Evolutionary conservation across 768 basidiomycete species (phyloP).

Genomic region (Podaxis sp.): DNA sequence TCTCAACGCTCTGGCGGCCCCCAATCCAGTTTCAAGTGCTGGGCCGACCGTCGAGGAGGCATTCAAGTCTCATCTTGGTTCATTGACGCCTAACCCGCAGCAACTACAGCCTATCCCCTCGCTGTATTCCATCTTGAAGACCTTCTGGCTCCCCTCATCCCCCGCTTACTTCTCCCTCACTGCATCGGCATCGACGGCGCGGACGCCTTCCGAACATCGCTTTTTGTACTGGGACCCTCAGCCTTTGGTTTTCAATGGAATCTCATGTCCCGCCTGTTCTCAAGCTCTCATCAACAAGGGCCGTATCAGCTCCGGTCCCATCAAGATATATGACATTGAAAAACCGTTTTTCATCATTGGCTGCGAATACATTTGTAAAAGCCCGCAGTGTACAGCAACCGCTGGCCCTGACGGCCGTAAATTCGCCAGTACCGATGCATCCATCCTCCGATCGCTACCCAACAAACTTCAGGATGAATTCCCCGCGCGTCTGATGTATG

Average conservation of each 20-base stretch:
- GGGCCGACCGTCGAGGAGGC: slow-evolving; percentile 73
- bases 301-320: slow-evolving; percentile 68
- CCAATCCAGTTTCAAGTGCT: slow-evolving; percentile 57
- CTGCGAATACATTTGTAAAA: slow-evolving; percentile 75
- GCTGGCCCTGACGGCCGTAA: slow-evolving; percentile 53
- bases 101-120: slow-evolving; percentile 58
- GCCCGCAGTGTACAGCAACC: slow-evolving; percentile 41
- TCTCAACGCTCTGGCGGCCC: slow-evolving; percentile 55
- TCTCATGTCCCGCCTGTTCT: slow-evolving; percentile 67
- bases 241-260: slow-evolving; percentile 80
- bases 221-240: slow-evolving; percentile 90
- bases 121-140: slow-evolving; percentile 74
- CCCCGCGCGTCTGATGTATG: slow-evolving; percentile 59
- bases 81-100: slow-evolving; percentile 50
- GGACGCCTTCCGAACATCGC: slow-evolving; percentile 69
- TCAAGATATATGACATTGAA: slow-evolving; percentile 79
- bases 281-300: slow-evolving; percentile 63
- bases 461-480: slow-evolving; percentile 70
- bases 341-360: slow-evolving; percentile 83
- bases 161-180: slow-evolving; percentile 77
- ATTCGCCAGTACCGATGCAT: slow-evolving; percentile 70
- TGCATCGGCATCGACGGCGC: slow-evolving; percentile 64
- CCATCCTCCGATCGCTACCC: slow-evolving; percentile 70
- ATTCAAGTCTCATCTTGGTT: slow-evolving; percentile 73
- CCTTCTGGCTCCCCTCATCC: slow-evolving; percentile 81